phyloP scores from a whole-genome alignment of 1,139 yeast genomes.

The Candida sojae region DNA sequence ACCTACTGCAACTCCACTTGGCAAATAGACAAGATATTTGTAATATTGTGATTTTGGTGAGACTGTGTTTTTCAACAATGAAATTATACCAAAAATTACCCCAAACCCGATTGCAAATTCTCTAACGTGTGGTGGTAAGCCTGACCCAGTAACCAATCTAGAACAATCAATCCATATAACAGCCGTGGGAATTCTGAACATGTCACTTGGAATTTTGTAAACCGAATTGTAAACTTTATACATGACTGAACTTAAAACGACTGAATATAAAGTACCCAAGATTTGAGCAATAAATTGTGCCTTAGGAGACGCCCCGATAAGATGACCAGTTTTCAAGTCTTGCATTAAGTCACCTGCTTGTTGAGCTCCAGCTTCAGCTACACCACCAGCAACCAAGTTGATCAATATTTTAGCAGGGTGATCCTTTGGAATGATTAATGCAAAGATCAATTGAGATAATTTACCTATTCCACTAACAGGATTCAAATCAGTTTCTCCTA shows the following conservation, averaged over 20 bases:
- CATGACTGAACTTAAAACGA: conserved; percentile 75
- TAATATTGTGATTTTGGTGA: conserved; percentile 41
- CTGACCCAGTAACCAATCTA: conserved; percentile 86
- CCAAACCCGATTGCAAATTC: conserved; percentile 70
- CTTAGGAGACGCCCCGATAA: conserved; percentile 87
- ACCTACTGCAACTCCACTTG: conserved; percentile 96
- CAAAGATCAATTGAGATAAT: conserved; percentile 85
- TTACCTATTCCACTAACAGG: conserved; percentile 98
- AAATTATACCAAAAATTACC: conserved; percentile 63
- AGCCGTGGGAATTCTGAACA: conserved; percentile 91
- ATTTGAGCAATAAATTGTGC: conserved; percentile 92
- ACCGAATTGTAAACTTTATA: conserved; percentile 79
- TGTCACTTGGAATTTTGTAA: conserved; percentile 78
- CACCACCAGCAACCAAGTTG: conserved; percentile 91
- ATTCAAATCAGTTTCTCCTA: conserved; percentile 95
- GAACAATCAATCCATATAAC: conserved; percentile 97
- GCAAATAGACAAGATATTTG: conserved; percentile 59
- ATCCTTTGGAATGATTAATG: conserved; percentile 70
- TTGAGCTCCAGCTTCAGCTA: conserved; percentile 98
- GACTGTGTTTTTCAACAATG: conserved; percentile 60
- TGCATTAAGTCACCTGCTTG: conserved; percentile 99
- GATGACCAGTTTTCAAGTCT: conserved; percentile 91
- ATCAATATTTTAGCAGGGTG: conserved; percentile 83
- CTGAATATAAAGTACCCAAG: conserved; percentile 84
- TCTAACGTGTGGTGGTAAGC: conserved; percentile 78